Evolutionary conservation across 2,329 filamentous ascomycete species (phyloP), one percentile per base, ranked within the genome.

Genomic region (Ilyonectria destructans): DNA sequence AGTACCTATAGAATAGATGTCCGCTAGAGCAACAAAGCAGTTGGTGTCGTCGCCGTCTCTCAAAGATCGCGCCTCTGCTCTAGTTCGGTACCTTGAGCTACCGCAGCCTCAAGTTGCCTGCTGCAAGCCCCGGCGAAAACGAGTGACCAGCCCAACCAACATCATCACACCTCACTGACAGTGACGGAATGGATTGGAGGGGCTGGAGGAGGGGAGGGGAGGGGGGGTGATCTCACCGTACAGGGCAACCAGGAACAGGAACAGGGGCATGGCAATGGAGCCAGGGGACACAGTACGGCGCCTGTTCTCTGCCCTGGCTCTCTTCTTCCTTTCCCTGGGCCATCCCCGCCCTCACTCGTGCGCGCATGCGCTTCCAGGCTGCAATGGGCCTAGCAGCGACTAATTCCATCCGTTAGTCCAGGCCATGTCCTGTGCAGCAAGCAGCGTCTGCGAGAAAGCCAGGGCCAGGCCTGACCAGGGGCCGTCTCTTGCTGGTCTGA

Each of bases 211-310:
- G 31, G 51, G 51, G 48, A 31, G 23, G 29, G 49, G 51, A 37
- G 51, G 51, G 49, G 51, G n/a, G 51, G n/a, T 37, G 40, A 56
- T 62, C 49, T 62, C 51, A 48, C 51, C 59, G 54, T 51, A 55
- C 59, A 37, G 54, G 59, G 59, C 60, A 62, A 49, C 51, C 60
- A 62, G 52, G 60, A 33, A 62, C 52, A 56, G 35, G 52, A 56
- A 62, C 60, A 57, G 59, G 59, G 54, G 23, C 37, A 62, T 10
- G 45, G 54, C 29, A 51, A 52, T 31, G 12, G 49, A 19, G 33
- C 35, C 15, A 31, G 29, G 51, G 29, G 23, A 56, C 60, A 37
- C 60, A 57, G 40, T 31, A 49, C 60, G 46, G 33, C 33, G 29
- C 51, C 46, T 60, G 58, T 40, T 40, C 51, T 62, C 59, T 56